phyloP scores from a whole-genome alignment of 2,329 filamentous ascomycete genomes.

The Ophiostoma perfectum region DNA sequence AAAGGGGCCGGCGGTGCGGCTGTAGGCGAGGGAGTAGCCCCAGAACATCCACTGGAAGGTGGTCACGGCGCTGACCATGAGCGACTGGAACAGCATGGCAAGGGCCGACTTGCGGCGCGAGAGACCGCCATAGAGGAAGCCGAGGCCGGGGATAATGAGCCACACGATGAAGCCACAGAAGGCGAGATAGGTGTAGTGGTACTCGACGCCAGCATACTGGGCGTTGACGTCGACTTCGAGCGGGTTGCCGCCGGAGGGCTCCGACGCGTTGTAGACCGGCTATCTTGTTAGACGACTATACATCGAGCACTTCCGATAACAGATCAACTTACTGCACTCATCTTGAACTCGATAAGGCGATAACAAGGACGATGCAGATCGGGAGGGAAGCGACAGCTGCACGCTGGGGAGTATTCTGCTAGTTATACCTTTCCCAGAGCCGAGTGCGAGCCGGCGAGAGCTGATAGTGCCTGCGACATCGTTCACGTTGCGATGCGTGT shows the following conservation, averaged over 20 bases:
- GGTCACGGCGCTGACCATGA: constrained; percentile 78
- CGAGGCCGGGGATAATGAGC: constrained; percentile 69
- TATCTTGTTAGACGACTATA: background rate
- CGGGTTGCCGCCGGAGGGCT: constrained; percentile 59
- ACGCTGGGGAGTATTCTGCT: too few relatives aligned
- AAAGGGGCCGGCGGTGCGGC: constrained; percentile 67
- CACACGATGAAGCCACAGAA: constrained; percentile 18
- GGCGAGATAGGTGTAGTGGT: constrained; percentile 19
- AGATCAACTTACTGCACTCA: constrained; percentile 10
- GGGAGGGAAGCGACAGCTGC: background rate
- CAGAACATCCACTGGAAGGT: constrained; percentile 95
- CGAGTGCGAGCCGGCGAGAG: background rate
- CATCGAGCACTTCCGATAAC: background rate
- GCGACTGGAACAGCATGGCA: constrained; percentile 82
- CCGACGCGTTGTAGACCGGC: constrained; percentile 25
- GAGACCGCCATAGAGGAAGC: constrained; percentile 88
- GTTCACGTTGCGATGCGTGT: background rate
- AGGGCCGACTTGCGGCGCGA: constrained; percentile 84
- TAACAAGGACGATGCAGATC: background rate
- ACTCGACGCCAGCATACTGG: constrained; percentile 50
- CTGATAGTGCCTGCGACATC: constrained; percentile 7
- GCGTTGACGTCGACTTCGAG: constrained; percentile 66
- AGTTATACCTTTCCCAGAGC: background rate
- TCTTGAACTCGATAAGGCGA: background rate
- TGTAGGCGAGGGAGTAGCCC: constrained; percentile 80